Evolutionary conservation across 345 rosid genomes (phyloP).

Genomic region (Combretum micranthum): DNA sequence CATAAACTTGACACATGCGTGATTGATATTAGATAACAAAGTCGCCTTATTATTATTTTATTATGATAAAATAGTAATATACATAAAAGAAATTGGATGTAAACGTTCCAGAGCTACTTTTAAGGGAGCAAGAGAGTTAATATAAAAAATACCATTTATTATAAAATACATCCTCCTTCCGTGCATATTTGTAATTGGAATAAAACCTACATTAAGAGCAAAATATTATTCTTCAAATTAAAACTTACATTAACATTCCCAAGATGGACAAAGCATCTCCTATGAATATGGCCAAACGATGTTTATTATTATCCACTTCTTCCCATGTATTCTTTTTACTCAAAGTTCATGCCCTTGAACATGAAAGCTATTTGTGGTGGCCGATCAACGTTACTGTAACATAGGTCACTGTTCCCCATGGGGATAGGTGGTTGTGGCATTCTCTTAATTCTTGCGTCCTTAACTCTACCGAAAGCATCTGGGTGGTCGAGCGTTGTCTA

Average conservation of each 20-base stretch:
- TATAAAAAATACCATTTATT: too few species aligned
- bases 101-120: too few species aligned
- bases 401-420: not conserved
- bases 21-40: too few species aligned
- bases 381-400: not conserved
- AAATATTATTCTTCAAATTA: not conserved
- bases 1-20: too few species aligned
- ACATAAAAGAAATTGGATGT: too few species aligned
- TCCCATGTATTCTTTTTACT: not conserved
- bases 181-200: too few species aligned
- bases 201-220: not conserved
- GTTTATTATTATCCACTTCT: not conserved
- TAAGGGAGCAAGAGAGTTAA: too few species aligned
- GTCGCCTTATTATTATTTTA: too few species aligned
- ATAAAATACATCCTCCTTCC: too few species aligned
- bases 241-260: slow-evolving; percentile 4
- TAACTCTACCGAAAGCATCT: not conserved
- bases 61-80: too few species aligned
- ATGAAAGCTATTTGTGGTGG: not conserved
- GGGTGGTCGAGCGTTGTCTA: not conserved
- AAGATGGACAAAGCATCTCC: not conserved
- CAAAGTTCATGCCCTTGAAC: not conserved
- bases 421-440: not conserved
- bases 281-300: too few species aligned
- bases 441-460: not conserved